Evolutionary conservation across 2,329 filamentous ascomycete genomes (phyloP).

Genomic region (Rasamsonia emersonii): DNA sequence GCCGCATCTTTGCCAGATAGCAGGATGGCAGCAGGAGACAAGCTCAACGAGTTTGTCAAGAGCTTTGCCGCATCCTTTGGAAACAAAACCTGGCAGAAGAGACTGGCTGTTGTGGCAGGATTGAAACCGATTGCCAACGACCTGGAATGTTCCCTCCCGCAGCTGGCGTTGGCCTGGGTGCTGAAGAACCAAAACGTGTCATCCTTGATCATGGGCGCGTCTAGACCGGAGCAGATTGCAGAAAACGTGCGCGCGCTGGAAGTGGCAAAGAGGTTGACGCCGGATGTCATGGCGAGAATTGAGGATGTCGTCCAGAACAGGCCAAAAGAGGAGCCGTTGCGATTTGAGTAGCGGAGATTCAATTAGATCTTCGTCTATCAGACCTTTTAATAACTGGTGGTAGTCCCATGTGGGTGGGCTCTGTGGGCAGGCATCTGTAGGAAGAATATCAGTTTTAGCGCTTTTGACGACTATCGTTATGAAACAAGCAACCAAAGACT

Average conservation of each 20-base stretch:
- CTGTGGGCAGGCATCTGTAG: too few relatives aligned
- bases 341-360: conserved; percentile 2
- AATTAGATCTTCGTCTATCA: too few relatives aligned
- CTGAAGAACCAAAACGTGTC: conserved; percentile 50
- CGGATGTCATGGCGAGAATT: conserved; percentile 3
- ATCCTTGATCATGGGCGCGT: conserved; percentile 34
- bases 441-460: too few relatives aligned
- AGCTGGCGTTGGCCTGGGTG: conserved; percentile 50
- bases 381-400: too few relatives aligned
- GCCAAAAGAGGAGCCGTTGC: not conserved
- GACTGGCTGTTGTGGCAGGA: conserved; percentile 35
- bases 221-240: conserved; percentile 33
- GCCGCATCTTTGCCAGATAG: conserved; percentile 43
- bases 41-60: conserved; percentile 49
- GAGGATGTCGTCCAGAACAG: not conserved
- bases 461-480: too few relatives aligned
- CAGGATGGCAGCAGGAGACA: conserved; percentile 48
- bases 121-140: conserved; percentile 49
- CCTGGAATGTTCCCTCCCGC: conserved; percentile 51
- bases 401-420: too few relatives aligned
- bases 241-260: conserved; percentile 28
- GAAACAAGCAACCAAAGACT: too few relatives aligned
- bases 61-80: conserved; percentile 33
- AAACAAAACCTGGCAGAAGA: conserved; percentile 24
- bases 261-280: conserved; percentile 3